phyloP scores from a whole-genome alignment of 1,284 basidiomycete genomes.

The Sporisorium iseilematis-ciliati region DNA sequence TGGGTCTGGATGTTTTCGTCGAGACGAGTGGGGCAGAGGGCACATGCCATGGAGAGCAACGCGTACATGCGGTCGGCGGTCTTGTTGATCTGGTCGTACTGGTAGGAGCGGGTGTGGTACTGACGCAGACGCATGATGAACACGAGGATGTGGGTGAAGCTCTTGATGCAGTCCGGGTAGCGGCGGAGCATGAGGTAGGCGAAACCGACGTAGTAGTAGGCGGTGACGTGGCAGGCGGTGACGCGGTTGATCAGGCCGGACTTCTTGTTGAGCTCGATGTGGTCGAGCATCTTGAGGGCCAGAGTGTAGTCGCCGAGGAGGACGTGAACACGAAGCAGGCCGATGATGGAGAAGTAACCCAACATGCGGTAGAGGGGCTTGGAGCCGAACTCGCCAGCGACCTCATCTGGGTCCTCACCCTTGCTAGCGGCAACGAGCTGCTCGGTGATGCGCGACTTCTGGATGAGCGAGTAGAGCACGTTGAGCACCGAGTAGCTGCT shows the following conservation, averaged over 20 bases:
- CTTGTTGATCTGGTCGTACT: slow-evolving; percentile 98
- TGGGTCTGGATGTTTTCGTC: slow-evolving; percentile 95
- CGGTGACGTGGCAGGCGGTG: slow-evolving; percentile 78
- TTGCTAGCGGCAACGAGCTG: slow-evolving; percentile 85
- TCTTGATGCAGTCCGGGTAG: slow-evolving; percentile 93
- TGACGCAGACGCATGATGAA: slow-evolving; percentile 72
- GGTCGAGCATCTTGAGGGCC: slow-evolving; percentile 93
- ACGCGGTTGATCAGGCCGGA: slow-evolving; percentile 63
- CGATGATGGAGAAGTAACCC: slow-evolving; percentile 95
- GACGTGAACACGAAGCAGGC: slow-evolving; percentile 92
- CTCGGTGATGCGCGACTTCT: slow-evolving; percentile 95
- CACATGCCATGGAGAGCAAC: slow-evolving; percentile 90
- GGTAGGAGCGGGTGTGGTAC: slow-evolving; percentile 94
- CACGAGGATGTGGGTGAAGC: slow-evolving; percentile 91
- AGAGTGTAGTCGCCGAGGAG: slow-evolving; percentile 95
- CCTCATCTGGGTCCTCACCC: slow-evolving; percentile 81
- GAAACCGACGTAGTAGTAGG: slow-evolving; percentile 95
- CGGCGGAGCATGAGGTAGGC: slow-evolving; percentile 94
- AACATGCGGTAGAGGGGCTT: slow-evolving; percentile 92
- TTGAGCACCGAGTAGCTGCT: slow-evolving; percentile 97
- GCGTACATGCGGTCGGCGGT: slow-evolving; percentile 98
- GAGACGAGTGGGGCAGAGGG: slow-evolving; percentile 84
- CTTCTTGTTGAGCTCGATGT: slow-evolving; percentile 77
- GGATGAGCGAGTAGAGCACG: slow-evolving; percentile 96
- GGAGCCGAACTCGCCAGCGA: slow-evolving; percentile 90